Evolutionary conservation across 331 rosid genomes (phyloP).

Genomic region (Cydonia oblonga): DNA sequence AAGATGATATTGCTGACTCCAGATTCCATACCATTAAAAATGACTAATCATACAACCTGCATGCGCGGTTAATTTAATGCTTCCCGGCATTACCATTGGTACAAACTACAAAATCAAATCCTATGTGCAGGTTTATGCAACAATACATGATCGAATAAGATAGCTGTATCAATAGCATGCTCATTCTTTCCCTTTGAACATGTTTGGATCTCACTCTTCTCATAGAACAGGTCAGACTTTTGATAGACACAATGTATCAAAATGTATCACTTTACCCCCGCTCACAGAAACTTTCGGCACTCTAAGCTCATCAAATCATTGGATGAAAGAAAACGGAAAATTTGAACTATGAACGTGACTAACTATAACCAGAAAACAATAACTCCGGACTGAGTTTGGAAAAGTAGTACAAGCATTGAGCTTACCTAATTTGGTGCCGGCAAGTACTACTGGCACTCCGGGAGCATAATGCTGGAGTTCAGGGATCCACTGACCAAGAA

Average conservation of each 20-base stretch:
- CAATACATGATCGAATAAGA: background rate
- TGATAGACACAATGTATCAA: background rate
- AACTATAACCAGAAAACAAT: background rate
- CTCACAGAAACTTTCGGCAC: background rate
- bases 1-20: constrained; percentile 1
- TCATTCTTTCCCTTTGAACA: background rate
- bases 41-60: background rate
- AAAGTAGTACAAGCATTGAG: constrained; percentile 3
- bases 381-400: background rate
- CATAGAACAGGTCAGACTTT: background rate
- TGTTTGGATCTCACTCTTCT: background rate
- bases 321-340: background rate
- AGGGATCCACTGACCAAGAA: constrained; percentile 78
- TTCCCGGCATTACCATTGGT: background rate
- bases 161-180: background rate
- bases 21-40: background rate
- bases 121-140: background rate
- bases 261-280: background rate
- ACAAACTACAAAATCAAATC: background rate
- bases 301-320: background rate
- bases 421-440: constrained; percentile 90
- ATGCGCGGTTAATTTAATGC: background rate
- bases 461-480: constrained; percentile 95
- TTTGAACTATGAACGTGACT: background rate
- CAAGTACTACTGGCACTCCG: constrained; percentile 75